Evolutionary conservation across 129 eudicot genomes (phyloP).

Genomic region (Flaveria linearis): DNA sequence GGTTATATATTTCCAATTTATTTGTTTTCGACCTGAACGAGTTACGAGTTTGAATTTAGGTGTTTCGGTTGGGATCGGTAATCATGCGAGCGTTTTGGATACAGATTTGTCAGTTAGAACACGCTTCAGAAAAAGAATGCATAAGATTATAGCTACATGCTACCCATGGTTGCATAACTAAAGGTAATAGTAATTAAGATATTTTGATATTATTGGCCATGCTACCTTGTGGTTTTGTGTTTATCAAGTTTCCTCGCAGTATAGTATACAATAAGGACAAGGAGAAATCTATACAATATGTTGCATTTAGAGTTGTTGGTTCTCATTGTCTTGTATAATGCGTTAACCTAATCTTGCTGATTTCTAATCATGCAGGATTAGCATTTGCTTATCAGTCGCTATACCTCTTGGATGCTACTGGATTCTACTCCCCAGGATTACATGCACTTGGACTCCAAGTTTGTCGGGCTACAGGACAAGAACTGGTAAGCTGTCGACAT

Average conservation of each 20-base stretch:
- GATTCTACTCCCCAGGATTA: slow-evolving; percentile 90
- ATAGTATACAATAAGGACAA: background rate
- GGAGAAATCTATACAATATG: background rate
- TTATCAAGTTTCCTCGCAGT: background rate
- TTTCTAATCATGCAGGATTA: slow-evolving; percentile 59
- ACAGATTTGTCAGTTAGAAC: slow-evolving; percentile 54
- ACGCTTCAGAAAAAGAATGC: slow-evolving; percentile 48
- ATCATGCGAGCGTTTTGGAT: slow-evolving; percentile 33
- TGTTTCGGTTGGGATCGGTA: too few relatives aligned
- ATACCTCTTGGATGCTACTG: slow-evolving; percentile 97
- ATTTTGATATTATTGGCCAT: background rate
- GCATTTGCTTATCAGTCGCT: slow-evolving; percentile 93
- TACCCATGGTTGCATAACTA: slow-evolving; percentile 94
- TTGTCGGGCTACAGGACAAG: slow-evolving; percentile 99
- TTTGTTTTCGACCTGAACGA: too few relatives aligned
- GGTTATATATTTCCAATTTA: too few relatives aligned
- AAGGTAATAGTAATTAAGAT: slow-evolving; percentile 55
- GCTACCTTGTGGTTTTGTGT: background rate
- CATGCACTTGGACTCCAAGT: slow-evolving; percentile 95
- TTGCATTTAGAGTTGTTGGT: slow-evolving; percentile 6
- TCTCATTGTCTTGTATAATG: slow-evolving; percentile 8
- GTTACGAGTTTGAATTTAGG: too few relatives aligned
- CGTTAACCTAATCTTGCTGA: slow-evolving; percentile 21
- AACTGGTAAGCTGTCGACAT: slow-evolving; percentile 56
- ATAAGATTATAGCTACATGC: slow-evolving; percentile 74